Evolutionary conservation across 169 alveolate genomes (phyloP).

Genomic region (Cryptosporidium sp.): DNA sequence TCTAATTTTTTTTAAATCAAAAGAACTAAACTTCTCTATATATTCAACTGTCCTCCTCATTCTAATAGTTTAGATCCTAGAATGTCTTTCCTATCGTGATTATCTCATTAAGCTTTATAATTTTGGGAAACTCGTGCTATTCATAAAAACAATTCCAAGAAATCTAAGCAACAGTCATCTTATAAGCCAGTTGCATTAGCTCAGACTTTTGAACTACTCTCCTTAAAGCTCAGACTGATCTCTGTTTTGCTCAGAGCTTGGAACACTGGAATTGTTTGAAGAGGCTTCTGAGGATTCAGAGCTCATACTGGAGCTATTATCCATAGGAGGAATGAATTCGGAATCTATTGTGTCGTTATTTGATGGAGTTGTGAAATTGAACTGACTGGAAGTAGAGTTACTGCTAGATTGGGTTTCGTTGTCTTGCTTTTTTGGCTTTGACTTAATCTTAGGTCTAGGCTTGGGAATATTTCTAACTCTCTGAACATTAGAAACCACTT

Average conservation of each 20-base stretch:
- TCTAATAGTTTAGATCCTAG: background rate
- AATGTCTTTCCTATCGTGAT: background rate
- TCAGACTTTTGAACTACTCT: background rate
- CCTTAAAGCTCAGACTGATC: slow-evolving; percentile 13
- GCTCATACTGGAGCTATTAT: background rate
- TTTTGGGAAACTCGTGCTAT: background rate
- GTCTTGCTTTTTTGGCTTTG: slow-evolving; percentile 18
- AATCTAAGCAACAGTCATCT: background rate
- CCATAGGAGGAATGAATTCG: slow-evolving; percentile 1
- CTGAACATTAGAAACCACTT: slow-evolving; percentile 9
- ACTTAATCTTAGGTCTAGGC: slow-evolving; percentile 69
- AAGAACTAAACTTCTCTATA: background rate
- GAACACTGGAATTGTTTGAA: background rate
- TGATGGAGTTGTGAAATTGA: background rate
- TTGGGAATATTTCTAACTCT: slow-evolving; percentile 53
- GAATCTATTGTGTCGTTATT: background rate
- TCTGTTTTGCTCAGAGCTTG: slow-evolving; percentile 22
- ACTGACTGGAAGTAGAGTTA: slow-evolving; percentile 1
- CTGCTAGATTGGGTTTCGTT: slow-evolving; percentile 1
- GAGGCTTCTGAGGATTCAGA: background rate
- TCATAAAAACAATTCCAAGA: background rate
- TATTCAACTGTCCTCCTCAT: background rate
- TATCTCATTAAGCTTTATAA: background rate
- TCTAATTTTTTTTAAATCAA: too few relatives aligned
- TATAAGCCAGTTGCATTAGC: background rate